These are phyloP conservation scores for Talaromyces sp. DNA, from an alignment of 2,329 filamentous ascomycete genomes.

Conservation along the genomic window DNA sequence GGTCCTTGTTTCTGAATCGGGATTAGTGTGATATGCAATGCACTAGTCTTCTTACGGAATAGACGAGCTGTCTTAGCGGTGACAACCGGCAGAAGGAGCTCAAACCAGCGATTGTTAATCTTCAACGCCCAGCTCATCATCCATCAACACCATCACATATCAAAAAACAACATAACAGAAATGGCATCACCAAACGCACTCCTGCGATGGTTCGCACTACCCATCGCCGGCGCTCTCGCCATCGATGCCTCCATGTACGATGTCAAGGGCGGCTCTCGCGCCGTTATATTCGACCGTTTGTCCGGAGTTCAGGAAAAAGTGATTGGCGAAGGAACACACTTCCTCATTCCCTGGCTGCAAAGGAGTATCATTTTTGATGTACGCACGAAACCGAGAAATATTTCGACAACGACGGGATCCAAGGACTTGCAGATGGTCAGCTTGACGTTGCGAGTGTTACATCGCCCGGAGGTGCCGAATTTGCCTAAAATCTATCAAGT, in stretches of 20 bases:
- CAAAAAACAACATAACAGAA: constrained; percentile 24
- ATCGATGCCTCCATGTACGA: constrained; percentile 87
- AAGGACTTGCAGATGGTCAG: constrained; percentile 99
- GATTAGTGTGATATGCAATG: not conserved
- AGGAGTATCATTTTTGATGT: constrained; percentile 94
- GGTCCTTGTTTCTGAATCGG: not conserved
- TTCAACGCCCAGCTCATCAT: constrained; percentile 9
- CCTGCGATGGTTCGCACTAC: constrained; percentile 61
- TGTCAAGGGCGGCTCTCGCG: constrained; percentile 88
- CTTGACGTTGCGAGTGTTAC: constrained; percentile 90
- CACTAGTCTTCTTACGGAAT: not conserved
- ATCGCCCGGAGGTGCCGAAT: constrained; percentile 87
- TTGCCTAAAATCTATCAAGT: constrained; percentile 99
- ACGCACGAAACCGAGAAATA: constrained; percentile 93
- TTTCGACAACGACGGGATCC: constrained; percentile 93
- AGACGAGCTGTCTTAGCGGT: not conserved
- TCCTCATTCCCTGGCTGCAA: constrained; percentile 93
- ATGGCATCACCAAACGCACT: constrained; percentile 49
- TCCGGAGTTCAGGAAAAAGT: constrained; percentile 90
- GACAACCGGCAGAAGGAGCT: constrained; percentile 4
- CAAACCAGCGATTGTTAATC: constrained; percentile 16
- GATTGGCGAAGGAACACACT: constrained; percentile 94
- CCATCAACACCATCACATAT: constrained; percentile 18
- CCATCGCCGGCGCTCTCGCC: constrained; percentile 64
- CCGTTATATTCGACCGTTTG: constrained; percentile 95